These are phyloP conservation scores for Nannochloropsis limnetica DNA, from an alignment of 352 stramenopile species.

Conservation along the genomic window DNA sequence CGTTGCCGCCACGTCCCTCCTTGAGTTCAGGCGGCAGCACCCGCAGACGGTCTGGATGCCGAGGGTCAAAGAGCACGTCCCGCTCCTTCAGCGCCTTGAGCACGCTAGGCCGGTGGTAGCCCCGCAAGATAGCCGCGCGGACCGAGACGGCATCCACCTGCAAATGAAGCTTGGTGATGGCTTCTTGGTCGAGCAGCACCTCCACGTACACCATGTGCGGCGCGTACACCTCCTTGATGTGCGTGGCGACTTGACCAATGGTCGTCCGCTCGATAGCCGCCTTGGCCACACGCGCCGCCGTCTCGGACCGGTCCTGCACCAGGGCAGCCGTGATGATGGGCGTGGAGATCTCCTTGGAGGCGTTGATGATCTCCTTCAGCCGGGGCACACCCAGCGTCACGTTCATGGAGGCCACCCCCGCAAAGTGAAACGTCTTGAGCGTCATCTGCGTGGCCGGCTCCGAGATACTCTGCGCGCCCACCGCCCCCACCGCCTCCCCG, in stretches of 20 bases:
- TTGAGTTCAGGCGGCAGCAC: slow-evolving; percentile 61
- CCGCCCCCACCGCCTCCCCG: slow-evolving; percentile 89
- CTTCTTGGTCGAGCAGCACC: slow-evolving; percentile 89
- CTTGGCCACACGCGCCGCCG: slow-evolving; percentile 93
- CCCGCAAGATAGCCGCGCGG: slow-evolving; percentile 76
- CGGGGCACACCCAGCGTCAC: slow-evolving; percentile 98
- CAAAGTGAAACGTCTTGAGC: slow-evolving; percentile 99
- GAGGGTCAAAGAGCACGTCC: slow-evolving; percentile 62
- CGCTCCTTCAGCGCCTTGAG: slow-evolving; percentile 61
- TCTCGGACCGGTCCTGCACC: slow-evolving; percentile 87
- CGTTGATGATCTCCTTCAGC: slow-evolving; percentile 82
- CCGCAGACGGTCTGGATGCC: slow-evolving; percentile 60
- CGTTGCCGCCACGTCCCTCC: slow-evolving; percentile 35
- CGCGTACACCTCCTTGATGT: slow-evolving; percentile 97
- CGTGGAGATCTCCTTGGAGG: slow-evolving; percentile 92
- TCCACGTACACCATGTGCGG: slow-evolving; percentile 83
- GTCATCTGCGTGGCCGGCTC: slow-evolving; percentile 91
- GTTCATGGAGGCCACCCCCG: slow-evolving; percentile 98
- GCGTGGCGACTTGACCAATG: slow-evolving; percentile 82
- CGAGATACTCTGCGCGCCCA: slow-evolving; percentile 90
- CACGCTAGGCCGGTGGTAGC: slow-evolving; percentile 39
- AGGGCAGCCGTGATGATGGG: slow-evolving; percentile 98
- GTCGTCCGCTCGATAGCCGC: slow-evolving; percentile 97
- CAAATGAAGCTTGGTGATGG: slow-evolving; percentile 90
- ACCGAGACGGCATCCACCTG: slow-evolving; percentile 83